Percentiles rank a stretch among this genome's conserved stretches.
These are phyloP conservation scores for Aspergillus carbonarius DNA, from an alignment of 2,329 filamentous ascomycete genomes.

Conservation along the genomic window DNA sequence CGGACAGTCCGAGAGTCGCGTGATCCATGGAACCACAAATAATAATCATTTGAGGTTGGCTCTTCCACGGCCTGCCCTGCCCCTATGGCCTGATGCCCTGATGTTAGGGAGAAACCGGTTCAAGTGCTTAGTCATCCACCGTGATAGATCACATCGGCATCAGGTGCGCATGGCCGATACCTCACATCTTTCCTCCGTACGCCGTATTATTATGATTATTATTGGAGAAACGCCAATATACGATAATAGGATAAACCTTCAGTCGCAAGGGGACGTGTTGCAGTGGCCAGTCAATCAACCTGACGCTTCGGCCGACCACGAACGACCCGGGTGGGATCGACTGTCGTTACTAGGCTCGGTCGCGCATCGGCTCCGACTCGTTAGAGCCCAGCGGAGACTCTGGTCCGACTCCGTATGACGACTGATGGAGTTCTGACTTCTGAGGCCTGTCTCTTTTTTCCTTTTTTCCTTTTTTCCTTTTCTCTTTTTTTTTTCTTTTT, in stretches of 20 bases:
- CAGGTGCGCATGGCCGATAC: too few relatives aligned
- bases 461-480: background rate
- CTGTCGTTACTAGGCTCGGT: background rate
- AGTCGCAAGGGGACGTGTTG: background rate
- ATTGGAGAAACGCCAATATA: background rate
- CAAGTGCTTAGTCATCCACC: background rate
- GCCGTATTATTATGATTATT: too few relatives aligned
- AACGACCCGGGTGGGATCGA: too few relatives aligned
- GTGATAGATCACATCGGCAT: background rate
- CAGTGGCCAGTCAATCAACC: background rate
- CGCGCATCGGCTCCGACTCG: conserved; percentile 5
- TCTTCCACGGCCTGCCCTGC: background rate
- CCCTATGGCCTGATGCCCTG: conserved; percentile 1
- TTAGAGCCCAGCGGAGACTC: background rate
- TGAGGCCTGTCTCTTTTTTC: background rate
- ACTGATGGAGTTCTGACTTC: background rate
- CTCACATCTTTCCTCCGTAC: too few relatives aligned
- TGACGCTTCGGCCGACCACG: background rate
- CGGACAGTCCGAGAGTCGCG: background rate
- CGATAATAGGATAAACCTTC: background rate
- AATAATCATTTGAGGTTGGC: background rate
- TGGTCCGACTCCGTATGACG: background rate
- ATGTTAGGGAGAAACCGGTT: background rate
- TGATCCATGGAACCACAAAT: background rate
- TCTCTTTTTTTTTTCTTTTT: background rate